These are phyloP conservation scores for Colletotrichum sansevieriae DNA, from an alignment of 2,329 filamentous ascomycete species.

Conservation along the genomic window DNA sequence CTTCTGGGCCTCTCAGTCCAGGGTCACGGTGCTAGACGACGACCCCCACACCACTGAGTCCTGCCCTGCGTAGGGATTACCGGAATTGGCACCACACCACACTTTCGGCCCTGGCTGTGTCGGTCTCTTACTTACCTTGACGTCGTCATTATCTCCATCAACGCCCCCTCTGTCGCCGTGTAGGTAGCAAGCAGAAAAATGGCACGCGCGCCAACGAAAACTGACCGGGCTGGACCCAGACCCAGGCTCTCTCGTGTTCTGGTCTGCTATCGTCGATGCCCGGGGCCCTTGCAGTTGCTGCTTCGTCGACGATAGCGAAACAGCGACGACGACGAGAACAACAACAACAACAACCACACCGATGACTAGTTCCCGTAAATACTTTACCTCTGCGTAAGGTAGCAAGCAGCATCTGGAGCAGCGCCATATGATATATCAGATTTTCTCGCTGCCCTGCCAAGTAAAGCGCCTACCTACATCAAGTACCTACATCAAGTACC, in stretches of 20 bases:
- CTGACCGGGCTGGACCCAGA: conserved; percentile 36
- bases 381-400: too few relatives aligned
- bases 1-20: too few relatives aligned
- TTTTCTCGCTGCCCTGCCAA: conserved; percentile 12
- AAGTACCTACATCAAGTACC: too few relatives aligned
- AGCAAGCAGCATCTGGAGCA: too few relatives aligned
- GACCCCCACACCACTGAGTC: too few relatives aligned
- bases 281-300: background rate
- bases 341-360: background rate
- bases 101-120: background rate
- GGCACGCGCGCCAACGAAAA: conserved; percentile 35
- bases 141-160: conserved; percentile 35
- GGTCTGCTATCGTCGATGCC: conserved; percentile 1
- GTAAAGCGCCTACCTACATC: background rate
- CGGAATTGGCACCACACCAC: background rate
- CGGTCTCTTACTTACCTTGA: conserved; percentile 24
- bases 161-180: conserved; percentile 1
- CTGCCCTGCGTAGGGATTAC: too few relatives aligned
- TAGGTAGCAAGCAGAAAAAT: background rate
- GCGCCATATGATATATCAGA: too few relatives aligned
- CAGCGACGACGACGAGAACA: background rate
- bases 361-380: too few relatives aligned
- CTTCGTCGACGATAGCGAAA: conserved; percentile 8
- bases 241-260: conserved; percentile 17
- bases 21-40: too few relatives aligned